Evolutionary conservation across 352 stramenopile species (phyloP).

Genomic region (Phytophthora pinifolia): DNA sequence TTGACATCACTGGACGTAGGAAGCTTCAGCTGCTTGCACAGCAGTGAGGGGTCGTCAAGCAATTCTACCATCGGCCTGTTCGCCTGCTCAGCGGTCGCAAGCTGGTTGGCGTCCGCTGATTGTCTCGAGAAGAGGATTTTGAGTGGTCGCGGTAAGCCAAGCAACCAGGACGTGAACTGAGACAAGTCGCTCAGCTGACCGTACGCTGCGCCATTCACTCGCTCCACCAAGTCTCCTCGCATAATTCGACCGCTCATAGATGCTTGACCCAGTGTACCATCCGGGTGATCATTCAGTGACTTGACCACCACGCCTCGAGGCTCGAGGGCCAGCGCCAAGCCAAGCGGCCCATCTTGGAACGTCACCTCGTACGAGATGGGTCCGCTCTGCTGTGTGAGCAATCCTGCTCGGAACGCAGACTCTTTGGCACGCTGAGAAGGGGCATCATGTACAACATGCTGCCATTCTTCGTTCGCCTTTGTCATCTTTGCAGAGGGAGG

Average conservation of each 20-base stretch:
- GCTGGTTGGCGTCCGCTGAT: background rate
- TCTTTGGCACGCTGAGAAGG: slow-evolving; percentile 34
- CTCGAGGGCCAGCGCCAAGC: slow-evolving; percentile 75
- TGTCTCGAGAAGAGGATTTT: slow-evolving; percentile 65
- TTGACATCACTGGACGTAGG: slow-evolving; percentile 33
- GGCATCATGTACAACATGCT: slow-evolving; percentile 27
- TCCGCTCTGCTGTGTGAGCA: slow-evolving; percentile 19
- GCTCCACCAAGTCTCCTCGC: slow-evolving; percentile 72
- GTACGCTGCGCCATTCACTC: slow-evolving; percentile 66
- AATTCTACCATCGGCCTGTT: slow-evolving; percentile 26
- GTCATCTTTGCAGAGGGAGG: slow-evolving; percentile 46
- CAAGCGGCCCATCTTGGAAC: slow-evolving; percentile 71
- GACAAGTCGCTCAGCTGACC: slow-evolving; percentile 70
- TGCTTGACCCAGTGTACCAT: slow-evolving; percentile 70
- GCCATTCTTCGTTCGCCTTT: slow-evolving; percentile 26
- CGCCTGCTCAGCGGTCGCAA: slow-evolving; percentile 11
- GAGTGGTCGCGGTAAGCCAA: slow-evolving; percentile 65
- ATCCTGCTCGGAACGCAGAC: slow-evolving; percentile 23
- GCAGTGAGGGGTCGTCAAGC: slow-evolving; percentile 20
- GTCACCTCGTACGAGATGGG: slow-evolving; percentile 52
- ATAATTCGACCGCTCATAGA: slow-evolving; percentile 62
- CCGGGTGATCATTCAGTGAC: slow-evolving; percentile 70
- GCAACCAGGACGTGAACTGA: slow-evolving; percentile 75
- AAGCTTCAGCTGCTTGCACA: slow-evolving; percentile 33
- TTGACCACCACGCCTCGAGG: slow-evolving; percentile 68